A percentile compares a stretch with the other conserved stretches of the same genome.
These are phyloP conservation scores for Pseudogymnoascus sp. DNA, from an alignment of 2,329 filamentous ascomycete genomes.

Conservation along the genomic window DNA sequence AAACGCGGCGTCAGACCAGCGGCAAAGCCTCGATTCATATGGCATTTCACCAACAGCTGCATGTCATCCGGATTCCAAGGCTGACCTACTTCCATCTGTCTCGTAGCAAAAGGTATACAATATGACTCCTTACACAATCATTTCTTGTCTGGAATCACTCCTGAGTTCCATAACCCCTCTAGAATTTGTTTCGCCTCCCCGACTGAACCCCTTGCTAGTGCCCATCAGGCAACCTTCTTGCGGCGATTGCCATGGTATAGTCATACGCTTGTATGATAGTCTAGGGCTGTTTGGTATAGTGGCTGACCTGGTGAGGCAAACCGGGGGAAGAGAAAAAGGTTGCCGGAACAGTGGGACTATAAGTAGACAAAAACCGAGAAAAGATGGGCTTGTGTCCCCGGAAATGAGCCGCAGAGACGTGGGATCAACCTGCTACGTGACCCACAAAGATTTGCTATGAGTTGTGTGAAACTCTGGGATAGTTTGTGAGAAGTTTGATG, in stretches of 20 bases:
- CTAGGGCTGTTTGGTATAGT: background rate
- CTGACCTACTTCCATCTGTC: background rate
- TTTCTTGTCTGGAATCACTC: background rate
- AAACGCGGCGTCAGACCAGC: background rate
- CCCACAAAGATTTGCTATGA: background rate
- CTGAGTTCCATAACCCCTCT: background rate
- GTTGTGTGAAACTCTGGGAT: slow-evolving; percentile 8
- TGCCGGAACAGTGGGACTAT: background rate
- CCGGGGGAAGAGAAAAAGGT: background rate
- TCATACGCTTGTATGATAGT: background rate
- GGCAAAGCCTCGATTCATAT: slow-evolving; percentile 2
- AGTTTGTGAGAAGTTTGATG: slow-evolving; percentile 8
- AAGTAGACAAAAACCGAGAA: background rate
- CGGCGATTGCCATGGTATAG: background rate
- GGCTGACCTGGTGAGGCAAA: background rate
- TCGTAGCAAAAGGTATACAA: background rate
- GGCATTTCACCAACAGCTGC: background rate
- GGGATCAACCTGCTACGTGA: background rate
- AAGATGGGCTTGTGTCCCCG: background rate
- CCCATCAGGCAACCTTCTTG: background rate
- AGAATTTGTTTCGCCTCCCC: background rate
- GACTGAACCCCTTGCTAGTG: background rate
- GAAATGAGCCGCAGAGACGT: background rate
- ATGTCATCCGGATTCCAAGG: background rate
- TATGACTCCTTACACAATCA: slow-evolving; percentile 7